These are phyloP conservation scores for Lentinula guzmanii DNA, from an alignment of 768 basidiomycete species.

Conservation along the genomic window DNA sequence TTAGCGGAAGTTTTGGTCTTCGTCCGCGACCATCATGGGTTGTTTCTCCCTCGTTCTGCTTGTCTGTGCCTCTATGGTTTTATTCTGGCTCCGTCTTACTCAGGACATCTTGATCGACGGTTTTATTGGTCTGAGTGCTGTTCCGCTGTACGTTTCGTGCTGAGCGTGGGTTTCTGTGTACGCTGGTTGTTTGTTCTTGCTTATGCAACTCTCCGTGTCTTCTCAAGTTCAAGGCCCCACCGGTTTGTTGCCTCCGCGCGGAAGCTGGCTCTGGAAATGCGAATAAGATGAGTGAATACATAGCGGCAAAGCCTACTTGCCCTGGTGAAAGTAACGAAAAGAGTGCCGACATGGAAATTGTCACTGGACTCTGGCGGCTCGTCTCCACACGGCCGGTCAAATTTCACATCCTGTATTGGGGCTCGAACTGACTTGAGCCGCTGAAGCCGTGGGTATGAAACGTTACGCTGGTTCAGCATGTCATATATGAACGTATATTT, in stretches of 20 bases:
- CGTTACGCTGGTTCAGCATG: not conserved
- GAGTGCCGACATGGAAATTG: not conserved
- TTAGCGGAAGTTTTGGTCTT: not conserved
- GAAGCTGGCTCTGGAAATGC: not conserved
- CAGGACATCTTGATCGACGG: not conserved
- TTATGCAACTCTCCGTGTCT: too few species aligned
- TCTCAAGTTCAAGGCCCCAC: not conserved
- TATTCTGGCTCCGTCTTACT: not conserved
- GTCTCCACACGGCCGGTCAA: too few species aligned
- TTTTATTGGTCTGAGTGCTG: not conserved
- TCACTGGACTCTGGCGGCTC: too few species aligned
- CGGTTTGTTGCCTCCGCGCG: not conserved
- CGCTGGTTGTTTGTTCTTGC: not conserved
- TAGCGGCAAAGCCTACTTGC: too few species aligned
- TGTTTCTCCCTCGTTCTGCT: not conserved
- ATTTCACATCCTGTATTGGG: not conserved
- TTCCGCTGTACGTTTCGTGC: not conserved
- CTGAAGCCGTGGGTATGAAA: slow-evolving; percentile 2
- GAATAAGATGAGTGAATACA: not conserved
- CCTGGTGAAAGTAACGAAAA: too few species aligned
- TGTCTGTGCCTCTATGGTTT: not conserved
- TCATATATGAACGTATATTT: not conserved
- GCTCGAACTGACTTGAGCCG: not conserved
- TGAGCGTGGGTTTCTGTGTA: not conserved
- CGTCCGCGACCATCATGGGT: not conserved